Percentiles rank a stretch among this genome's conserved stretches.
phyloP scores from a whole-genome alignment of 345 rosid species.

The Eucalyptus sideroxylon region DNA sequence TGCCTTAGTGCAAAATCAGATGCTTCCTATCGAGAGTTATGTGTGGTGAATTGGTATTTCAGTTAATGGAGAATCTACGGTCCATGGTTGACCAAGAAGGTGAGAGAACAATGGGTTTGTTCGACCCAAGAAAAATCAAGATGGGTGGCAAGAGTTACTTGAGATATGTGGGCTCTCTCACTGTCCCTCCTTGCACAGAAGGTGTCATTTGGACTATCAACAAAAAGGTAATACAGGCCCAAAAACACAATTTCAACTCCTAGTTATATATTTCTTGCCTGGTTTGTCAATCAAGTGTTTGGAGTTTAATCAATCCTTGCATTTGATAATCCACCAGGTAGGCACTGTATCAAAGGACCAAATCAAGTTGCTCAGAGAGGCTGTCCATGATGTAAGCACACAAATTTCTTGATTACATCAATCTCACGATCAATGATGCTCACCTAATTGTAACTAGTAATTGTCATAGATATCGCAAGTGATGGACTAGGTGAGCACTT shows the following conservation, averaged over 20 bases:
- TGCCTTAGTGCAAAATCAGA: neutral
- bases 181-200: constrained; percentile 81
- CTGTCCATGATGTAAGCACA: constrained; percentile 42
- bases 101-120: constrained; percentile 22
- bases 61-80: constrained; percentile 10
- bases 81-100: constrained; percentile 4
- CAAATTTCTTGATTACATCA: neutral
- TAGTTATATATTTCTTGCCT: neutral
- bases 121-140: constrained; percentile 41
- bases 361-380: constrained; percentile 23
- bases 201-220: constrained; percentile 59
- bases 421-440: neutral
- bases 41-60: neutral
- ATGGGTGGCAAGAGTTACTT: constrained; percentile 37
- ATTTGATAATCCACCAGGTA: constrained; percentile 4
- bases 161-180: constrained; percentile 70
- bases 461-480: neutral
- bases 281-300: neutral
- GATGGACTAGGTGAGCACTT: neutral
- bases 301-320: neutral
- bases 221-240: constrained; percentile 14
- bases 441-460: neutral
- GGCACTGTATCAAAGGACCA: constrained; percentile 28
- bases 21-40: neutral
- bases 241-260: neutral